Evolutionary conservation across 176 grass and related monocot genomes (phyloP), one percentile per base, ranked within the genome.

Genomic region (Zoysia pacifica): DNA sequence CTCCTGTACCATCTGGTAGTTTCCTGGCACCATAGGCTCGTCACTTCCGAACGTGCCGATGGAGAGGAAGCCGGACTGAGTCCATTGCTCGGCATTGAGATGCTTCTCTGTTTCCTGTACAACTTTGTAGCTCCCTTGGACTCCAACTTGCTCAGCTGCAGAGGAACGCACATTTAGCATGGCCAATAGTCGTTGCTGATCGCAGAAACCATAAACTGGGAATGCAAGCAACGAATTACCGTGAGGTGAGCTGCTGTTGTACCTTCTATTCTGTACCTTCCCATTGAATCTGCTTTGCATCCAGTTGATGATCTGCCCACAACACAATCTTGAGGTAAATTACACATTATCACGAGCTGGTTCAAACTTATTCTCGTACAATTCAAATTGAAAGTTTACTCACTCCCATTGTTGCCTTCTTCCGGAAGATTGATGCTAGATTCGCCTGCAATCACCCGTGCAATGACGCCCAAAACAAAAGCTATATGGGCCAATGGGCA

Each of bases 301-400:
- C 94, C 94, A 97, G 70, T 67, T 88, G 39, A 97, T 67, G 89
- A 97, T 94, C 94, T 97, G 73, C 38, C 88, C 28, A 44, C 1
- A 71, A 18, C 18, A 20, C 62, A 54, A 36, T 16, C 10, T 39
- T 84, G 14, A 77, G 48, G 11, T 39, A 39, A 64, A 64, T 38
- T 14, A 39, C 37, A 6, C 37, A 28, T 28, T 65, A 4, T 43
- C 47, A 65, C 37, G 47, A 73, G 11, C 18, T 41, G 66, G 64
- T 36, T 62, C 7, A n/a, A 7, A 43, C 37, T 55, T 35, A n/a
- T 69, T 67, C 43, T 6, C 39, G 3, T 9, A 58, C 55, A 58
- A 53, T 11, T 77, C 28, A 45, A 3, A 50, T 16, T 70, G 54
- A 70, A 70, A 70, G 2, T 44, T 52, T 63, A 16, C 77, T 59